Evolutionary conservation across 257 asterid species (phyloP).

Genomic region (Gentiana dahurica): DNA sequence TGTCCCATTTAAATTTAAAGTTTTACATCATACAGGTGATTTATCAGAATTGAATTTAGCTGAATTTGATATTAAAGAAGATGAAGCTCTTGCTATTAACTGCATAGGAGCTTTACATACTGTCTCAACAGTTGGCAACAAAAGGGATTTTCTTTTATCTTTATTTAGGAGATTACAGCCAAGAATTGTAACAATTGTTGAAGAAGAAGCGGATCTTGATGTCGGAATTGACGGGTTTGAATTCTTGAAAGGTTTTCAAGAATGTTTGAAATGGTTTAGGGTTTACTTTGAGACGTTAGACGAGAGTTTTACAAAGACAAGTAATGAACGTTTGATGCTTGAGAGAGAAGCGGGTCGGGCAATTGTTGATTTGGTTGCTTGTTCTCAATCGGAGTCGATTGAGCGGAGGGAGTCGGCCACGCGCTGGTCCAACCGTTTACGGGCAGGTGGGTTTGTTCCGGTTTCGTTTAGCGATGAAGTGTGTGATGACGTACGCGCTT

Average conservation of each 20-base stretch:
- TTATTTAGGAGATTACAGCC: constrained; percentile 54
- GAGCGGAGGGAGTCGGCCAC: constrained; percentile 81
- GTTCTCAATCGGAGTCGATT: constrained; percentile 48
- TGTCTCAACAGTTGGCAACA: constrained; percentile 29
- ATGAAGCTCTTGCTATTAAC: constrained; percentile 71
- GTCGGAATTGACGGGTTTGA: constrained; percentile 51
- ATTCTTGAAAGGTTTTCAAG: constrained; percentile 58
- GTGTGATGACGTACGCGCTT: constrained; percentile 82
- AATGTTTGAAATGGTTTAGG: constrained; percentile 87
- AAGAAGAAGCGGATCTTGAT: constrained; percentile 89
- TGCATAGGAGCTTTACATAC: constrained; percentile 69
- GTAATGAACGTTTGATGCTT: constrained; percentile 85
- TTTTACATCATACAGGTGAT: constrained; percentile 65
- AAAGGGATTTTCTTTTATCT: constrained; percentile 47
- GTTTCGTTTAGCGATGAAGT: constrained; percentile 64
- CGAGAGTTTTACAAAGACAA: constrained; percentile 54
- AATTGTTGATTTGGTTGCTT: constrained; percentile 72
- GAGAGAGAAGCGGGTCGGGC: constrained; percentile 88
- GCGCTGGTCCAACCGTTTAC: constrained; percentile 73
- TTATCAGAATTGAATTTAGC: constrained; percentile 49
- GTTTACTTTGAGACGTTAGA: constrained; percentile 84
- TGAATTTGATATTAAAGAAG: constrained; percentile 48
- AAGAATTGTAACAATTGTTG: constrained; percentile 60
- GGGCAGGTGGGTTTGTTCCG: constrained; percentile 49
- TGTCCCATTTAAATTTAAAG: constrained; percentile 65